These are phyloP conservation scores for Pezicula neosporulosa DNA, from an alignment of 2,329 filamentous ascomycete species.

Conservation along the genomic window DNA sequence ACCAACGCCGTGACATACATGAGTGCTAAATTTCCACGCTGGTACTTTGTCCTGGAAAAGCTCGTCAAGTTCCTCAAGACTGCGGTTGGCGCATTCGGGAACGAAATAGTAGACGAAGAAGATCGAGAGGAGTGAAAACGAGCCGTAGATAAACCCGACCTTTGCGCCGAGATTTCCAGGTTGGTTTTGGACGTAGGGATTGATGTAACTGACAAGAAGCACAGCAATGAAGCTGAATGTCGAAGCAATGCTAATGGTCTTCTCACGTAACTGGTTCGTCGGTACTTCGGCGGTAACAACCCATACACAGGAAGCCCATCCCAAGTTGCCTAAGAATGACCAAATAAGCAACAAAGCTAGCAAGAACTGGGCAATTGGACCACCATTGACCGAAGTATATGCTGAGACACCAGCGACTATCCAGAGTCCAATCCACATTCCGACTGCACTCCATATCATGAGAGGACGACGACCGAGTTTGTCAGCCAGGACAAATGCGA, in stretches of 20 bases:
- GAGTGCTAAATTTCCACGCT: constrained; percentile 1
- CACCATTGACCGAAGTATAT: neutral
- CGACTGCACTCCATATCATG: neutral
- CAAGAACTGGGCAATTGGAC: neutral
- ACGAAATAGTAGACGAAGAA: constrained; percentile 32
- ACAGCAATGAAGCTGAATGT: constrained; percentile 8
- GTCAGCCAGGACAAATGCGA: neutral
- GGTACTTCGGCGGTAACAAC: constrained; percentile 15
- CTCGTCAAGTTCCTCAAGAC: constrained; percentile 7
- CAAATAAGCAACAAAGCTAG: constrained; percentile 1
- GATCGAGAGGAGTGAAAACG: constrained; percentile 27
- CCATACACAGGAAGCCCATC: constrained; percentile 16
- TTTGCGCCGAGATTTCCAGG: constrained; percentile 33
- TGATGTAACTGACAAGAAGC: constrained; percentile 30
- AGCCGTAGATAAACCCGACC: constrained; percentile 34
- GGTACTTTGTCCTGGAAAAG: constrained; percentile 5
- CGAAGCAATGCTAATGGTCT: constrained; percentile 10
- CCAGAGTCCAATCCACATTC: neutral
- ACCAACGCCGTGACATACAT: constrained; percentile 1
- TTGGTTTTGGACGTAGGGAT: constrained; percentile 28
- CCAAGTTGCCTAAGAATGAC: constrained; percentile 7
- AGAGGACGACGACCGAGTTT: neutral
- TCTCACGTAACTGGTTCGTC: constrained; percentile 10
- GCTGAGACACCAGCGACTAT: neutral
- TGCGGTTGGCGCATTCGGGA: constrained; percentile 28